Base-by-base conservation (phyloP, 2,329 filamentous ascomycete species). In the Claviceps monticola region DNA sequence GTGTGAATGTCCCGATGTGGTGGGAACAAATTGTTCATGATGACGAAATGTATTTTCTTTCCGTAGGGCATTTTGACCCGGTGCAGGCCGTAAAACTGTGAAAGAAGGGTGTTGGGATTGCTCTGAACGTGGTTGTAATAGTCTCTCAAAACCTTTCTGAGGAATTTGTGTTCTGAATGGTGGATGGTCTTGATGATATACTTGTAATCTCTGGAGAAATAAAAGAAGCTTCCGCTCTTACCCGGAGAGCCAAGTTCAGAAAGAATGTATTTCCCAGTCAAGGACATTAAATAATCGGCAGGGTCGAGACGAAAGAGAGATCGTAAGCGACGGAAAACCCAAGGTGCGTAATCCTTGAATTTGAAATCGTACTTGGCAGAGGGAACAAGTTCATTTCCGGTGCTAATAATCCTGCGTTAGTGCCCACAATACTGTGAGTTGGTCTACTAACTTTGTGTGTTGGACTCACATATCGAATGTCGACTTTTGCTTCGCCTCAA, bases 111-210 rank as follows among this genome's bases (percentile, higher is more conserved):
- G 69, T 98, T 95, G 6, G 93, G 93, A 67, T 98, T 97, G 38
- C 89, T 79, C 60, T 83, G 82, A 58, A 97, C 88, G 65, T 98
- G 93, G 52, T 86, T 75, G 71, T 96, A 96, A 69, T 98, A 98
- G 55, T 97, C 87, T 64, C 84, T 88, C 53, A 94, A 72, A 53
- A 91, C 86, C 68, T 84, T 89, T 49, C 87, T 77, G 48, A 94
- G 75, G 57, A 91, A 90, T 62, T 90, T 90, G 73, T 91, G 87
- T 68, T 98, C 93, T 60, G 82, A 82, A 62, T 97, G 93, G 66
- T 98, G 93, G 59, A 98, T 97, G 21, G 93, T 98, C 71, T 98
- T 98, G 79, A 98, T 98, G 70, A 98, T 98, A 71, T 98, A 98
- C 71, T 96, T 97, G 77, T 98, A 98, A 70, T 98, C 93, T 62